A percentile compares a stretch with the other conserved stretches of the same genome.
Conservation (phyloP, 163 green algal genomes). For the Botryococcus braunii region DNA sequence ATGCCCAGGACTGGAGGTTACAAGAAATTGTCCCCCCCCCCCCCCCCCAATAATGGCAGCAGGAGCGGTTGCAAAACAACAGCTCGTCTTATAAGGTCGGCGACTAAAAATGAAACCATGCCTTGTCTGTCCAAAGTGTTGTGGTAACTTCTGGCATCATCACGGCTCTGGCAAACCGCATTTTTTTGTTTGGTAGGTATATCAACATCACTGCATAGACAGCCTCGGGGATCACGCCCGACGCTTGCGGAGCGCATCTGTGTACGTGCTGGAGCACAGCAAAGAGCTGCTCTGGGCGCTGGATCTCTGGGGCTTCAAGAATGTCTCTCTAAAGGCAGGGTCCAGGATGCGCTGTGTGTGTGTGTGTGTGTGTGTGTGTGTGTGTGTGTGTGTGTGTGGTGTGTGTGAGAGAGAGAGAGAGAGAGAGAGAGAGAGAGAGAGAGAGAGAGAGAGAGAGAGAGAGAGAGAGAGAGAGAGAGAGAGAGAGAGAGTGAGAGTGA, state of each 20-base stretch:
- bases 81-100: too few relatives aligned
- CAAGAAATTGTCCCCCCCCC: not conserved
- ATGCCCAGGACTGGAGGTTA: not conserved
- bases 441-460: too few relatives aligned
- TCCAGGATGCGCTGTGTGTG: not conserved
- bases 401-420: not conserved
- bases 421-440: not conserved
- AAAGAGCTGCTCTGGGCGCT: slow-evolving; percentile 17
- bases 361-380: not conserved
- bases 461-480: too few relatives aligned
- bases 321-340: slow-evolving; percentile 5
- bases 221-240: not conserved
- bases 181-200: slow-evolving; percentile 12
- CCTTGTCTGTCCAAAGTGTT: too few relatives aligned
- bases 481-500: too few relatives aligned
- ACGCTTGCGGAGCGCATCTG: slow-evolving; percentile 7
- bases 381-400: not conserved
- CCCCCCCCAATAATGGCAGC: not conserved
- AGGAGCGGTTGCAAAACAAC: too few relatives aligned
- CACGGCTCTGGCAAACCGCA: not conserved
- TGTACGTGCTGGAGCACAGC: slow-evolving; percentile 13
- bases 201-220: slow-evolving; percentile 19
- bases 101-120: too few relatives aligned
- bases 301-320: slow-evolving; percentile 19
- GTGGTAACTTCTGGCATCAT: not conserved